Evolutionary conservation across 2,329 filamentous ascomycete species (phyloP), one percentile per base, ranked within the genome.

Genomic region (Epichloe glyceriae): DNA sequence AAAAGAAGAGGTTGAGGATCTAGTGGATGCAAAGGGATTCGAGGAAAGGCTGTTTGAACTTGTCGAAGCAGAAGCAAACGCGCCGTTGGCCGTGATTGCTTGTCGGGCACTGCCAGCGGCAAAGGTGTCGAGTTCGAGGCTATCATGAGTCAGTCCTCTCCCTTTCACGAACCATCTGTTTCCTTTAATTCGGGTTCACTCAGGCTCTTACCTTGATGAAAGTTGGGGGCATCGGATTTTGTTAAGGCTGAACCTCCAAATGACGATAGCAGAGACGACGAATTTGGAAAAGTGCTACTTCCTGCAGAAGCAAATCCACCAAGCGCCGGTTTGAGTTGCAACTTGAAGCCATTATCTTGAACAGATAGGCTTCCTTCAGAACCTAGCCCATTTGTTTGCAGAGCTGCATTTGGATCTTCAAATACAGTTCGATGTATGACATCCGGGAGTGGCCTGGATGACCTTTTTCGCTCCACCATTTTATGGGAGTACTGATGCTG

Each of bases 391-490:
- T 58, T 60, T 5, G 47, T 26, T 12, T 12, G 39, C 19, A 26
- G 22, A 15, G 42, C 47, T 37, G 48, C 55, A 12, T 26, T 26
- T 11, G 20, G 14, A 5, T 50, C 39, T 38, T 74, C 73, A 47
- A 67, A 78, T 11, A 81, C 66, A 1, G 77, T 82, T 35, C 67
- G 64, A 56, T 79, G 76, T 33, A 84, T 79, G 20, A 80, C 66
- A 26, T 76, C 67, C 3, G 78, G 71, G 2, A 84, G 65, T 11
- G 75, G 64, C 45, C 69, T 70, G 11, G 64, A 63, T 5, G 72
- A 72, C 26, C 81, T 76, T 61, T 85, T 85, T 46, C 67, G 68
- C 62, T 84, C 81, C 7, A 85, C 80, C 15, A 84, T 61, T 5
- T 57, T 62, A 11, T 69, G 66, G 1, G 80, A 83, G 54, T 77